Conservation (phyloP, 75 land plant species). For the Isoetes taiwanensis region DNA sequence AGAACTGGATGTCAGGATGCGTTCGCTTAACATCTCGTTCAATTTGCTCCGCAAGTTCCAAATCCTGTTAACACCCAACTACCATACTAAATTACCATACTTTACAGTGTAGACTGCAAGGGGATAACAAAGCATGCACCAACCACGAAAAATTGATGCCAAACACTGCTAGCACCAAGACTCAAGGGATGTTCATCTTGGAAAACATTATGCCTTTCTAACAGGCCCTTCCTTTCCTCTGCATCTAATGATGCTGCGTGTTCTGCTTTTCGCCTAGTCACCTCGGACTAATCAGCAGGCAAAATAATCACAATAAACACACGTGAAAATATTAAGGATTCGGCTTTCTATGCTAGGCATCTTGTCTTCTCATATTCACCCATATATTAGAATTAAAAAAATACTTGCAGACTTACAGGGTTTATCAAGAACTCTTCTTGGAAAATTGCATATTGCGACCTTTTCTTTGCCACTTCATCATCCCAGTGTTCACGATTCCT, state of each 20-base stretch:
- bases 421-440: conserved; percentile 74
- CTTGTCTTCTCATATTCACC: not conserved
- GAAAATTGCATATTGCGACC: conserved; percentile 64
- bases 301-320: too few species aligned
- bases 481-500: conserved; percentile 52
- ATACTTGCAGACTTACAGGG: conserved; percentile 46
- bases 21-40: conserved; percentile 94
- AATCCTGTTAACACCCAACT: conserved; percentile 40
- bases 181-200: conserved; percentile 94
- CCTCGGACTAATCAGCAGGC: too few species aligned
- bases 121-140: too few species aligned
- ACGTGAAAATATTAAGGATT: too few species aligned
- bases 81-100: not conserved
- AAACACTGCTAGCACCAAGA: conserved; percentile 72
- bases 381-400: not conserved
- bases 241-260: conserved; percentile 12
- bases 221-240: conserved; percentile 23
- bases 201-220: conserved; percentile 53
- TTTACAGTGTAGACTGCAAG: not conserved
- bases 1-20: conserved; percentile 92
- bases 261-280: conserved; percentile 32
- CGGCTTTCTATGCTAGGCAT: not conserved
- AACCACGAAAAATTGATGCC: conserved; percentile 95
- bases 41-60: conserved; percentile 85
- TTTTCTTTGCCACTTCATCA: conserved; percentile 60